These are phyloP conservation scores for Telopea speciosissima DNA, from an alignment of 177 flowering plant species.

Conservation along the genomic window DNA sequence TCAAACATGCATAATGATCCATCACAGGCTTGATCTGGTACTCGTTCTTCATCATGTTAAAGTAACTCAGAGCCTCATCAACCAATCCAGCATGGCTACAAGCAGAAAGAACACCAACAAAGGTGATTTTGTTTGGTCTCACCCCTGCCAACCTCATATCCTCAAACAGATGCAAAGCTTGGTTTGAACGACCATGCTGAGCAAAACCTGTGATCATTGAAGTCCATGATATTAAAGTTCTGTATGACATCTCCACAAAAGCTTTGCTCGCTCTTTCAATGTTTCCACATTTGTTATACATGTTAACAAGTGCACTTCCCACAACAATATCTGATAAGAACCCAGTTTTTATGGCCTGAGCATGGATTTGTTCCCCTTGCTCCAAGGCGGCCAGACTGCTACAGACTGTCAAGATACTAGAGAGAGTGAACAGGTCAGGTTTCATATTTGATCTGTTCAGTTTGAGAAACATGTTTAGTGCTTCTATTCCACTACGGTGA, in stretches of 20 bases:
- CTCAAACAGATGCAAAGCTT: constrained; percentile 76
- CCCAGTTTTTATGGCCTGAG: constrained; percentile 65
- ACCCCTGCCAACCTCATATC: constrained; percentile 71
- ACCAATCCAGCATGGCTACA: constrained; percentile 83
- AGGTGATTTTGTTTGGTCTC: constrained; percentile 75
- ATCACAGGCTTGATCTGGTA: constrained; percentile 60
- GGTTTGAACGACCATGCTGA: constrained; percentile 54
- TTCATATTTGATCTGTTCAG: constrained; percentile 47
- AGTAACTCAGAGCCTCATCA: constrained; percentile 57
- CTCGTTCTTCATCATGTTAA: constrained; percentile 62
- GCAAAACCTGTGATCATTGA: constrained; percentile 74
- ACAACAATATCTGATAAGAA: constrained; percentile 72
- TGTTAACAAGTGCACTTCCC: constrained; percentile 69
- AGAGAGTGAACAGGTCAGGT: constrained; percentile 65
- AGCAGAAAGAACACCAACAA: constrained; percentile 78
- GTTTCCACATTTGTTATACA: constrained; percentile 86
- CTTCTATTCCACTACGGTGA: constrained; percentile 49
- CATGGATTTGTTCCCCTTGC: constrained; percentile 85
- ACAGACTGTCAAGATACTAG: constrained; percentile 67
- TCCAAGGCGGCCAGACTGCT: constrained; percentile 57
- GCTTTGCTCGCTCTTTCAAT: constrained; percentile 59
- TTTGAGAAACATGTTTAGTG: constrained; percentile 48
- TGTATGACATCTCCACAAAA: constrained; percentile 63
- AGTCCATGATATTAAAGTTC: constrained; percentile 84
- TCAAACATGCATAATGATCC: constrained; percentile 72